A percentile compares a stretch with the other conserved stretches of the same genome.
Conservation (phyloP, 805 yeast genomes). For the Yamadazyma akitaensis region DNA sequence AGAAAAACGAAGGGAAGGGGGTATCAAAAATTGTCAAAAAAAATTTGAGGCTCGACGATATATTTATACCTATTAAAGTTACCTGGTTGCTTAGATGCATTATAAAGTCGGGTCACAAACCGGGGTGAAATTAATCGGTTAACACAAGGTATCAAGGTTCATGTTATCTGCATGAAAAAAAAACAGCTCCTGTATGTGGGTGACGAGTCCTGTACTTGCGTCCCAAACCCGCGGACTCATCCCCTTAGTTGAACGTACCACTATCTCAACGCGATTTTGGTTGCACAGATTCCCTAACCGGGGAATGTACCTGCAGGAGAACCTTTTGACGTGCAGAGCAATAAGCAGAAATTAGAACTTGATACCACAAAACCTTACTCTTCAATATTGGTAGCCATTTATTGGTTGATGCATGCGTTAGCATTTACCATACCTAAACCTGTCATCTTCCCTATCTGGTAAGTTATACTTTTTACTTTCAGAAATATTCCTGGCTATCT, state of each 20-base stretch:
- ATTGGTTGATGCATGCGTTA: too few relatives aligned
- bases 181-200: background rate
- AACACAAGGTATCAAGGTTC: conserved; percentile 1
- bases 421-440: background rate
- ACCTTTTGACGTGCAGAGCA: background rate
- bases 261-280: conserved; percentile 1
- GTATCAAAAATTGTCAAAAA: conserved; percentile 1
- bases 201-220: too few relatives aligned
- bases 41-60: conserved; percentile 5
- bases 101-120: conserved; percentile 5
- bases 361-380: background rate
- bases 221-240: too few relatives aligned
- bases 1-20: background rate
- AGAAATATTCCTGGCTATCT: background rate
- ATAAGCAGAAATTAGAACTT: background rate
- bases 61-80: background rate
- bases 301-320: background rate
- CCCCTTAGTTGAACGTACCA: background rate
- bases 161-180: background rate
- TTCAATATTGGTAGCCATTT: too few relatives aligned
- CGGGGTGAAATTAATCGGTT: conserved; percentile 5
- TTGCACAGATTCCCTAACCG: conserved; percentile 1
- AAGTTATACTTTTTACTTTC: background rate
- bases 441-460: background rate
- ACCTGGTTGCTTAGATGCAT: conserved; percentile 3